Evolutionary conservation across 2,329 filamentous ascomycete species (phyloP), one percentile per base, ranked within the genome.

Genomic region (Pleurostoma richardsiae): DNA sequence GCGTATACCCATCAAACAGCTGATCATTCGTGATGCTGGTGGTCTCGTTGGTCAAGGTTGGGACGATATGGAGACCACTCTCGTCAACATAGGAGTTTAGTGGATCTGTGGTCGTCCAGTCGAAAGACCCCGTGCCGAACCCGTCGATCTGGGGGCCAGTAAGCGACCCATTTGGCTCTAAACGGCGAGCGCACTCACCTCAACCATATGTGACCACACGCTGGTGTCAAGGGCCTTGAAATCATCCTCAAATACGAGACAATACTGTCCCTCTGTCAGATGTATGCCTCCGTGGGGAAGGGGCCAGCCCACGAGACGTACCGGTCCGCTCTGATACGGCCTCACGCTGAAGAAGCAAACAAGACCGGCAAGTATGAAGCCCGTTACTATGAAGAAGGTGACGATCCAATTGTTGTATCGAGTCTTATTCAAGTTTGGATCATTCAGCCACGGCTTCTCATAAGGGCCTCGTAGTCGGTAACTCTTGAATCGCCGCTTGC

Each of bases 31-130:
- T 69, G 45, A 73, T 69, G 42, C 52, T 44, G 0, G 67, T 70
- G 1, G 60, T 64, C 43, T 68, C 59, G 29, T 64, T 66, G 10
- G 74, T 77, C 19, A 79, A 59, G 0, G 76, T 79, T 6, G 75
- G 76, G n/a, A 76, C 69, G 43, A 80, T 78, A 57, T 77, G 74
- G 39, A 79, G 65, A n/a, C 74, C 74, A 29, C 70, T 60, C 0
- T 53, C 59, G 53, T 77, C 71, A 33, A 71, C 63, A 56, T 71
- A 79, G 10, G 69, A 61, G 57, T 80, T 80, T 44, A 56, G 58
- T 1, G 60, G 50, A 51, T 76, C 73, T 4, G 59, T 63, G 5
- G 76, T 79, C 1, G 76, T 77, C 75, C 74, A 77, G 62, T 79
- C 76, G 54, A 79, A 79, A 33, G 69, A 65, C 11, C 72, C 72